Evolutionary conservation across 495 filamentous ascomycete species (phyloP).

Genomic region (Opeltia flavorubescens): DNA sequence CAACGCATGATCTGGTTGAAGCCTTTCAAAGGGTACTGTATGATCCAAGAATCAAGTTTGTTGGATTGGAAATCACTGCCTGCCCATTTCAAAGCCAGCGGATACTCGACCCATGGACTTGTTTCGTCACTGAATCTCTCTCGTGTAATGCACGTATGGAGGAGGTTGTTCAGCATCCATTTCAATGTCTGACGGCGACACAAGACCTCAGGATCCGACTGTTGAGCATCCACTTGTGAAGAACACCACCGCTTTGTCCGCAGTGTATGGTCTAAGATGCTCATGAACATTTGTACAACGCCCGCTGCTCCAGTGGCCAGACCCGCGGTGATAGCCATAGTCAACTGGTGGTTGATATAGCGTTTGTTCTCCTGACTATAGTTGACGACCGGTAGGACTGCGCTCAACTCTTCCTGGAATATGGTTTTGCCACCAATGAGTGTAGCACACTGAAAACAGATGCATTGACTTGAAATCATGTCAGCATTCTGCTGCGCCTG

Average conservation of each 20-base stretch:
- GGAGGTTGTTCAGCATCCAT: constrained; percentile 17
- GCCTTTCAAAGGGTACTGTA: constrained; percentile 23
- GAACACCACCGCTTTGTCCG: constrained; percentile 22
- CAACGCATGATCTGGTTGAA: constrained; percentile 16
- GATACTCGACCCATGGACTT: constrained; percentile 15
- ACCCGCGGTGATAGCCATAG: constrained; percentile 13
- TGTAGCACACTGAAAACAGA: constrained; percentile 19
- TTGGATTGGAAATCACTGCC: constrained; percentile 11
- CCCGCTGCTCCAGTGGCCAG: constrained; percentile 13
- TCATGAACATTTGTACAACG: constrained; percentile 21
- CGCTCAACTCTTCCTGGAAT: constrained; percentile 12
- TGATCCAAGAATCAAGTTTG: constrained; percentile 16
- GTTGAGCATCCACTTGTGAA: background rate
- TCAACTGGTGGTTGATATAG: constrained; percentile 19
- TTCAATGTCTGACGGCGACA: constrained; percentile 14
- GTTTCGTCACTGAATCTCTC: constrained; percentile 19
- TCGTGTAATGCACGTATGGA: constrained; percentile 12
- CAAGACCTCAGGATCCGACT: constrained; percentile 14
- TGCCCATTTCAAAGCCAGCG: constrained; percentile 14
- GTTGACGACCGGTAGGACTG: constrained; percentile 5
- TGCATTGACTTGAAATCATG: constrained; percentile 19
- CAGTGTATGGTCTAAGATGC: constrained; percentile 19
- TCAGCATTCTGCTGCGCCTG: constrained; percentile 15
- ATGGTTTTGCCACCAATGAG: constrained; percentile 14
- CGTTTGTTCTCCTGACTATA: constrained; percentile 17